Base-by-base conservation (phyloP, 169 alveolate species). In the Cryptosporidium sp. region DNA sequence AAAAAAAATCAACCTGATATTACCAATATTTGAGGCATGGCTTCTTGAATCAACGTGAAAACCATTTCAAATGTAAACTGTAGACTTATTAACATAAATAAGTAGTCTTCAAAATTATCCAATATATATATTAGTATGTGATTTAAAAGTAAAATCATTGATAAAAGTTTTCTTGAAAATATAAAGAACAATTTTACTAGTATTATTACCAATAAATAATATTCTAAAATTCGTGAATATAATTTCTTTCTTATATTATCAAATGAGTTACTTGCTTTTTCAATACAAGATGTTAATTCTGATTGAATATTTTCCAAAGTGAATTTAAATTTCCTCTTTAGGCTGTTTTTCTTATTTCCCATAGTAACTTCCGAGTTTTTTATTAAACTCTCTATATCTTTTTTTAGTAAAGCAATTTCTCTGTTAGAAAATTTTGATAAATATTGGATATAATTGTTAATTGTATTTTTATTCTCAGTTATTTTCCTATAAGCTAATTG, bases 51-150 rank as follows among this genome's bases (percentile, higher is more conserved):
- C 7, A 80, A 18, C 2, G 52, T 62, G n/a, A 3, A 37, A 41
- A 62, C 59, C 37, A 80, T 23, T 18, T 80, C 89, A 16, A 26
- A 80, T 62, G 48, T 65, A 26, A 80, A 80, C 43, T 62, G 75
- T 43, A 80, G 55, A 45, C 68, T 62, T 41, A 80, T 80, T 23
- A 80, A 26, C 75, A 80, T 65, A 65, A 80, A 80, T 43, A 45
- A 21, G 21, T 62, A 62, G 33, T 80, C 89, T 29, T 80, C 89
- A 39, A 43, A 31, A 12, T 39, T 5, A 41, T 80, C 74, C 31
- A 80, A 33, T 26, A 80, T 26, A n/a, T 39, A 80, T 62, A 65
- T 41, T 61, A 59, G 18, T 29, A 80, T 12, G 21, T 43, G 61
- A 65, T 61, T 65, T 10, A 80, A 62, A 31, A 80, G 39, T 23